Evolutionary conservation across 106 monocot genomes (phyloP), one percentile per base, ranked within the genome.

Genomic region (Agapanthus africanus): DNA sequence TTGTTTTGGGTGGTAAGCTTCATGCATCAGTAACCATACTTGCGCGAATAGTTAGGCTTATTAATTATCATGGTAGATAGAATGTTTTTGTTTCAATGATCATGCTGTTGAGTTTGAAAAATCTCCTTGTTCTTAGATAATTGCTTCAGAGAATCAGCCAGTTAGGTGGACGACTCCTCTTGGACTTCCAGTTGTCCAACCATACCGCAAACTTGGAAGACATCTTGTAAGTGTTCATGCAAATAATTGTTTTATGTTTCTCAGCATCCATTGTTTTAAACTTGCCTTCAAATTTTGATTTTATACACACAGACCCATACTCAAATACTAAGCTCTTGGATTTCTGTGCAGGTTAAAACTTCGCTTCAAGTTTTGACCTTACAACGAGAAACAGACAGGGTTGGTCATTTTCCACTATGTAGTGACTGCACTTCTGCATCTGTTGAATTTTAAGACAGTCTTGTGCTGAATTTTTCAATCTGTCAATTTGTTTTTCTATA

Each of bases 131-230:
- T 56, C 21, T 10, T 76, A 95, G 95, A 36, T 95, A 28, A 91
- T 95, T 78, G 95, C 95, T 64, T 54, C 72, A 51, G 91, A 91
- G 71, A 95, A 95, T 76, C 80, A 88, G 61, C 70, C 95, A 28
- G 95, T 95, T 42, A 79, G 80, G 61, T 95, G 95, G 95, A 83
- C 56, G 11, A 95, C 91, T 1, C 95, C 95, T 8, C 86, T 95
- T 65, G 95, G 95, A 31, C 84, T 95, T 68, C 95, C 95, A 4
- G 95, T 95, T 35, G 95, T 95, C 70, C 95, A 95, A 54, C 95
- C 95, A 37, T 95, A 95, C 66, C 78, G 81, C 23, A 78, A 86
- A 74, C 36, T 88, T 32, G 91, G 84, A 51, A 81, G 74, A 39
- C 91, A 88, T 74, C 73, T 91, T 47, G 95, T 95, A 74, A 77